Evolutionary conservation across 2,329 filamentous ascomycete genomes (phyloP).

Genomic region (Fusarium poae): DNA sequence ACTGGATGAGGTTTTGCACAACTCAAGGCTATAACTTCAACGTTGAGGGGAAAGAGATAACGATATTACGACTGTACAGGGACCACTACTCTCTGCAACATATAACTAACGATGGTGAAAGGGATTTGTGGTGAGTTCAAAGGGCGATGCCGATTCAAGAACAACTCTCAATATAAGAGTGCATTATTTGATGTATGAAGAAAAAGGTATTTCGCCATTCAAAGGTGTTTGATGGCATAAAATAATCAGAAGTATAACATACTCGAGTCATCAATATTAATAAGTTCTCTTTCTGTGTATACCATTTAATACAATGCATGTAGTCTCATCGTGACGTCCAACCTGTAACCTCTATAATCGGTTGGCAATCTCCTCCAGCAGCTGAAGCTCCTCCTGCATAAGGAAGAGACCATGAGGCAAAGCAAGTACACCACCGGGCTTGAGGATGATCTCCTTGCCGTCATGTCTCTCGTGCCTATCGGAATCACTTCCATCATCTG

Average conservation of each 20-base stretch:
- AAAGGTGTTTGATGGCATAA: accelerated
- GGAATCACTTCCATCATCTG: constrained; percentile 30
- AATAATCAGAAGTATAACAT: background rate
- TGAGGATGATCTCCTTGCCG: constrained; percentile 53
- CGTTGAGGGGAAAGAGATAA: background rate
- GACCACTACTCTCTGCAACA: too few species aligned
- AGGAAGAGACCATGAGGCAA: constrained; percentile 55
- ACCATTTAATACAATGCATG: background rate
- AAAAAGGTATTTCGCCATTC: too few species aligned
- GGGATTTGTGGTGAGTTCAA: background rate
- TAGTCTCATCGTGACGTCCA: background rate
- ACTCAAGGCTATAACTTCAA: background rate
- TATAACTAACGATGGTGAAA: too few species aligned
- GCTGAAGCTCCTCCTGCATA: constrained; percentile 54
- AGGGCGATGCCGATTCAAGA: background rate
- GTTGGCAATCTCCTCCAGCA: constrained; percentile 54
- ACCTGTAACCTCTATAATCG: constrained; percentile 44
- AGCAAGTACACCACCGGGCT: constrained; percentile 50
- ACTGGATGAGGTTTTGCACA: too few species aligned
- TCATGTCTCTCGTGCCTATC: constrained; percentile 37
- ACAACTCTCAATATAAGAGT: background rate
- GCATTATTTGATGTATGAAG: too few species aligned
- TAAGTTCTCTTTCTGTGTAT: background rate
- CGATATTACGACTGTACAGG: background rate
- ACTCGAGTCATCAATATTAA: background rate